Conservation (phyloP, 306 rosid genomes). For the Echinosophora koreensis region DNA sequence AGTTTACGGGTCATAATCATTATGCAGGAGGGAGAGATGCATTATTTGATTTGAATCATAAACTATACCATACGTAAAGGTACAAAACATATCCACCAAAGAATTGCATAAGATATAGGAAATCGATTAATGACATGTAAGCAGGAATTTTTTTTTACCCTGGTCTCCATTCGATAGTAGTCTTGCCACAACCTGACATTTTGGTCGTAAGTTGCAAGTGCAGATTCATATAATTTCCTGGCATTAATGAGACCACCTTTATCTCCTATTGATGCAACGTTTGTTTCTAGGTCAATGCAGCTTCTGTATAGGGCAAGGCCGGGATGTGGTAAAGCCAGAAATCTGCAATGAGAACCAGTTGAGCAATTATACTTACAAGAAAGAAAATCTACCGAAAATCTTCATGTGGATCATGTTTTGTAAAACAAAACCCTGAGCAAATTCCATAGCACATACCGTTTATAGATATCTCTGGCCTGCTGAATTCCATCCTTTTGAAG, state of each 20-base stretch:
- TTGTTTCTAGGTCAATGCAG: constrained; percentile 84
- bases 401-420: constrained; percentile 14
- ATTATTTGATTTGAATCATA: constrained; percentile 6
- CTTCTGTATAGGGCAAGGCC: constrained; percentile 73
- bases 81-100: constrained; percentile 8
- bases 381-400: constrained; percentile 23
- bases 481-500: constrained; percentile 82
- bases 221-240: constrained; percentile 78
- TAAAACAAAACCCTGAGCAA: neutral
- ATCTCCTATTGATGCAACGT: constrained; percentile 72
- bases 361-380: constrained; percentile 26
- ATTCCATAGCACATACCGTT: constrained; percentile 61
- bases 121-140: neutral
- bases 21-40: constrained; percentile 15
- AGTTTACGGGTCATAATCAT: too few species aligned
- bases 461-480: constrained; percentile 76
- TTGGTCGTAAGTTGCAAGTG: constrained; percentile 73
- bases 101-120: constrained; percentile 6
- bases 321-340: constrained; percentile 79
- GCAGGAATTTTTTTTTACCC: constrained; percentile 59
- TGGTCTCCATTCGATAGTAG: constrained; percentile 73
- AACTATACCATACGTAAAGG: neutral
- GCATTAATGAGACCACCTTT: constrained; percentile 73
- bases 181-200: constrained; percentile 79
- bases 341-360: constrained; percentile 64